Evolutionary conservation across 371 early-diverging fungal species (phyloP).

Genomic region (Mucor ambiguus): DNA sequence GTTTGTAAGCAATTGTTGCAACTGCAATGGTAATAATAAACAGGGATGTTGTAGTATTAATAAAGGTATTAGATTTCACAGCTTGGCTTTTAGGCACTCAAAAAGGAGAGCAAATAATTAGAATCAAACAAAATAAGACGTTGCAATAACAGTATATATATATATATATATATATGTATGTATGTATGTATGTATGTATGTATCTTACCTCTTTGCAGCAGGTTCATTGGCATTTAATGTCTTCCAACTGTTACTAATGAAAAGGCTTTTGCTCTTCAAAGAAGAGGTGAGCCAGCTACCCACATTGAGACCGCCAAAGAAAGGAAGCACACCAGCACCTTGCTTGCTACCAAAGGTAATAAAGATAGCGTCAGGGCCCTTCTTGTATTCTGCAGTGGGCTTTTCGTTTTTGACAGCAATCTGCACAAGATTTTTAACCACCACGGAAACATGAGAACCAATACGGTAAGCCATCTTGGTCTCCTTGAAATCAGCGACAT

Average conservation of each 20-base stretch:
- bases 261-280: constrained; percentile 3
- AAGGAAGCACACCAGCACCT: constrained; percentile 11
- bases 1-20: neutral
- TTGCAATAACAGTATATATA: neutral
- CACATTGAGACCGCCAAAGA: constrained; percentile 17
- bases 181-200: too few species aligned
- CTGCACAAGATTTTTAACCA: constrained; percentile 35
- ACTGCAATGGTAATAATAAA: neutral
- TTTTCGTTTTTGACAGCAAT: constrained; percentile 8
- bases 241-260: constrained; percentile 3
- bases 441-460: constrained; percentile 17
- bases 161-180: too few species aligned
- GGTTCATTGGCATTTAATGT: constrained; percentile 7
- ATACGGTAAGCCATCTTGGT: constrained; percentile 55
- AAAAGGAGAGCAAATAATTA: neutral
- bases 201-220: neutral
- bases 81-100: neutral
- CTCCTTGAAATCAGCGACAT: constrained; percentile 53
- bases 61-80: neutral
- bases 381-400: constrained; percentile 27
- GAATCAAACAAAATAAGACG: neutral
- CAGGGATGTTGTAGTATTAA: neutral
- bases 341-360: constrained; percentile 39
- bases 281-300: constrained; percentile 8
- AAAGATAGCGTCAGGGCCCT: constrained; percentile 25